Percentiles rank a stretch among this genome's conserved stretches.
Evolutionary conservation across 2,329 filamentous ascomycete species (phyloP).

Genomic region (Aspergillus latus): DNA sequence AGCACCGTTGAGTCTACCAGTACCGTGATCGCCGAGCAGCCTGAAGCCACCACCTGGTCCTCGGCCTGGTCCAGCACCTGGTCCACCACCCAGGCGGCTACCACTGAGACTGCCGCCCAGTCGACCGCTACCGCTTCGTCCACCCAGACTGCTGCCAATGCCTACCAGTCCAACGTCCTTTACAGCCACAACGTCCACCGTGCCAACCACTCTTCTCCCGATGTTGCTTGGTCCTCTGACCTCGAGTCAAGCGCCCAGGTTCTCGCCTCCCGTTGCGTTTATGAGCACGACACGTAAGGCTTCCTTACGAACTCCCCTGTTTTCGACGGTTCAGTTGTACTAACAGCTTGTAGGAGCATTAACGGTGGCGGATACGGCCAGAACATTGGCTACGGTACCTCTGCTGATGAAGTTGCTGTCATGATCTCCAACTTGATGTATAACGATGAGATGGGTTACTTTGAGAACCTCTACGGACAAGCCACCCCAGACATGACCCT

Average conservation of each 20-base stretch:
- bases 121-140: slow-evolving; percentile 10
- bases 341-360: slow-evolving; percentile 42
- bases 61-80: slow-evolving; percentile 7
- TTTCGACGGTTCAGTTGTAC: not conserved
- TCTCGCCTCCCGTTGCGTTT: slow-evolving; percentile 67
- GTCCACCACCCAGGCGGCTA: slow-evolving; percentile 13
- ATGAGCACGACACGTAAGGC: slow-evolving; percentile 70
- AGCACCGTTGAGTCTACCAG: slow-evolving; percentile 8
- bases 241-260: slow-evolving; percentile 64
- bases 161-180: slow-evolving; percentile 41
- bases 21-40: slow-evolving; percentile 5
- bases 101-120: not conserved
- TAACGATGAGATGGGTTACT: slow-evolving; percentile 68
- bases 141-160: slow-evolving; percentile 16
- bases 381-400: slow-evolving; percentile 76
- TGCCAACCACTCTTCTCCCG: slow-evolving; percentile 70
- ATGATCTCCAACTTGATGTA: slow-evolving; percentile 86
- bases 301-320: slow-evolving; percentile 15
- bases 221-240: slow-evolving; percentile 64
- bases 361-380: slow-evolving; percentile 74
- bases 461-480: slow-evolving; percentile 59
- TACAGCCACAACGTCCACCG: slow-evolving; percentile 86
- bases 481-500: slow-evolving; percentile 59
- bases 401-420: slow-evolving; percentile 58
- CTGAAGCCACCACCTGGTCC: not conserved